A percentile compares a stretch with the other conserved stretches of the same genome.
phyloP scores from a whole-genome alignment of 805 yeast species.

The Barnettozyma sucrosica region DNA sequence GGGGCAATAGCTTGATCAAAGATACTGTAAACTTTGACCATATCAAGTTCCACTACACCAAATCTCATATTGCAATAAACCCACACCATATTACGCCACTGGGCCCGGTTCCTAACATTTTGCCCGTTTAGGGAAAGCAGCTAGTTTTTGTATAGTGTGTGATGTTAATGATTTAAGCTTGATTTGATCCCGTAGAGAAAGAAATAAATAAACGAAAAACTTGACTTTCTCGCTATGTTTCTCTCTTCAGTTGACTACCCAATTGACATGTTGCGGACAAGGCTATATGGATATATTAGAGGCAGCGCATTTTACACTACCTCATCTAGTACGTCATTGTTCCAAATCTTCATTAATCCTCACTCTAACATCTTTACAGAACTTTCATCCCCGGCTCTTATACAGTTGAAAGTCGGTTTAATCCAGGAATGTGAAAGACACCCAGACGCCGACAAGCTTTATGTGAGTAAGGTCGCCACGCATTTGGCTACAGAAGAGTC shows the following conservation, averaged over 20 bases:
- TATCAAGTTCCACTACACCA: conserved; percentile 86
- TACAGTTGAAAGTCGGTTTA: conserved; percentile 41
- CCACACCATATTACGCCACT: conserved; percentile 80
- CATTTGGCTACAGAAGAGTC: conserved; percentile 7
- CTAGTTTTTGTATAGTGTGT: neutral
- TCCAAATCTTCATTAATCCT: too few relatives aligned
- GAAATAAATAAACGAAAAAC: too few relatives aligned
- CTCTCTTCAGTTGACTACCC: neutral
- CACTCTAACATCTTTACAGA: neutral
- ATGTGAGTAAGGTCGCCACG: conserved; percentile 42
- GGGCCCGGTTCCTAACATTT: conserved; percentile 81
- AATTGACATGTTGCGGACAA: neutral
- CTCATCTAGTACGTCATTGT: neutral
- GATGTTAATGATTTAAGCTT: neutral
- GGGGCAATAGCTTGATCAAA: conserved; percentile 67
- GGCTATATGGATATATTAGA: neutral
- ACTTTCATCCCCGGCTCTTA: conserved; percentile 17
- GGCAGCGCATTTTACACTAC: neutral
- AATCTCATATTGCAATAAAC: conserved; percentile 74
- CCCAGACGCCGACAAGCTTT: conserved; percentile 53
- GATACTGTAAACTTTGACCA: conserved; percentile 84
- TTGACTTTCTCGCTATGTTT: neutral
- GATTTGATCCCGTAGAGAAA: neutral
- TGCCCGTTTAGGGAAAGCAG: conserved; percentile 30
- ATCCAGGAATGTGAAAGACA: conserved; percentile 42